Evolutionary conservation across 768 basidiomycete genomes (phyloP), one percentile per base, ranked within the genome.

Genomic region (Hirschioporus abietinus): DNA sequence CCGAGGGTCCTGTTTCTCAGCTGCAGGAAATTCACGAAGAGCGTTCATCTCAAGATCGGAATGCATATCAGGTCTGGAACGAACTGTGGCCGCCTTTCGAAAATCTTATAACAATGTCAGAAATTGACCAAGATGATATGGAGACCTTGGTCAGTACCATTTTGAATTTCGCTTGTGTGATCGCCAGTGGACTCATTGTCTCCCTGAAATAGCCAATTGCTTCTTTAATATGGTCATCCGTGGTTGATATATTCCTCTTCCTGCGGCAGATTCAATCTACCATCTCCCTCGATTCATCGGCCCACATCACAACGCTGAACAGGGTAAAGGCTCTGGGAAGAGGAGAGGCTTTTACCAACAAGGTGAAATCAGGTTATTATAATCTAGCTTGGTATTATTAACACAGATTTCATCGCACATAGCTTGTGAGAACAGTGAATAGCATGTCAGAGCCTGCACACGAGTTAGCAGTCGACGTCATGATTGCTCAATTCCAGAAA

Each of bases 1-100:
- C n/a, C 30, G 59, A 25, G 12, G 57, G 57, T n/a, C 35, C 62
- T 5, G 25, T 52, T 35, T 27, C 66, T 20, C 42, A 59, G n/a
- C 61, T 71, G 23, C 70, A 76, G 25, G 72, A 67, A 18, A 75
- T 73, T n/a, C 78, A 79, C 65, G 70, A 68, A 35, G 67, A 63
- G 52, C 24, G 65, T n/a, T 60, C 65, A 23, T 67, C 64, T 34
- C 42, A 36, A 12, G 60, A 60, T 63, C 63, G 64, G 76, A 73
- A 52, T 66, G 68, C 30, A 27, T 64, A 12, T 67, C 76, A 20
- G 58, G 80, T 91, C 10, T 93, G 91, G 91, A 91, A 90, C 71
- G 88, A 90, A 70, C 73, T 93, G 8, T 93, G 90, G 90, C 84
- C 89, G 1, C 82, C 87, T 0, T 90, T 90, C 65, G 88, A 88